Evolutionary conservation across 768 basidiomycete species (phyloP), one percentile per base, ranked within the genome.

Genomic region (Cytidiella melzeri): DNA sequence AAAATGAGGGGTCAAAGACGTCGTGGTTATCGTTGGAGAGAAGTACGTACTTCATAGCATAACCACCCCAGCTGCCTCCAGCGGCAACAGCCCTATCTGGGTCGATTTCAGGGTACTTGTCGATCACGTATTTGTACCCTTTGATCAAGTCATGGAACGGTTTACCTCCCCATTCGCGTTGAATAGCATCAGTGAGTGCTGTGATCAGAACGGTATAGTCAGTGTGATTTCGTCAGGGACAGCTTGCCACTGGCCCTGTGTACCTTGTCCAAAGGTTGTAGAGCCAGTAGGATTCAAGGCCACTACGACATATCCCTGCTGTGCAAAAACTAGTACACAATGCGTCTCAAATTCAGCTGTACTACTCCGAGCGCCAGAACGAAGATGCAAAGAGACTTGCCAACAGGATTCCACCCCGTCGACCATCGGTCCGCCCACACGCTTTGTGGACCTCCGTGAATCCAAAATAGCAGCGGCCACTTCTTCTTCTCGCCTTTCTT

Each of bases 341-440:
- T n/a, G n/a, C n/a, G n/a, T n/a, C 9, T 37, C 2, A 7, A 34
- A 42, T 23, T 2, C 36, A 3, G 15, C 6, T 28, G 13, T 39
- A 5, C 34, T 20, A n/a, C 15, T 21, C 7, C 18, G 25, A 44
- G 12, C 13, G 7, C 30, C 30, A n/a, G 18, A n/a, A 37, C 18
- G 23, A 4, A 18, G 19, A 18, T n/a, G n/a, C n/a, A n/a, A n/a
- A 51, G 20, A n/a, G 7, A 47, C 58, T 37, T 48, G 86, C 87
- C 73, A 58, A 91, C 88, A 0, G 84, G 87, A 67, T 96, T 97
- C 94, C 94, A 95, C 47, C 92, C 73, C 24, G 81, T 93, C 2
- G 82, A 85, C 94, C 94, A 97, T 38, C 80, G 74, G 60, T 96
- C 93, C 55, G 83, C 81, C 93, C 92, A 96, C 42, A 87, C 89